Evolutionary conservation across 2,329 filamentous ascomycete species (phyloP), one percentile per base, ranked within the genome.

Genomic region (Aureobasidium sp.): DNA sequence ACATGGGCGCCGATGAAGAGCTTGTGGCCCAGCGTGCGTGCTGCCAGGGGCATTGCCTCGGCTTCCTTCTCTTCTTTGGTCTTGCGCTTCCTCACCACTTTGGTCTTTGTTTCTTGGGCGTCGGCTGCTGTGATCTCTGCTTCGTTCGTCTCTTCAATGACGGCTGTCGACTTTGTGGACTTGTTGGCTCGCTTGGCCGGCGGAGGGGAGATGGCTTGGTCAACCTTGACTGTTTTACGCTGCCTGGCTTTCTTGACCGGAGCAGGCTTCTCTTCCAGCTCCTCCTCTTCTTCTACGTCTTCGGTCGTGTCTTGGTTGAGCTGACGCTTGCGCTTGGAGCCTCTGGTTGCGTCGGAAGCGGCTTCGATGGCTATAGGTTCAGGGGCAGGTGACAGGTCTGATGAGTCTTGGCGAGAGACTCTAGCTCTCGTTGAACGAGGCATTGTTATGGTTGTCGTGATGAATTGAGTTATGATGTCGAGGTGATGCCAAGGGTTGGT

Each of bases 1-100:
- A 97, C 91, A 73, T 99, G 94, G 0, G 94, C 94, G 17, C 94
- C 94, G 61, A 99, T 87, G 70, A 89, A 87, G 82, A 97, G 89
- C 72, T 87, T 87, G 65, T 93, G 79, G 1, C 85, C 84, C 5
- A 81, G 75, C 0, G 91, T 92, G 39, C 94, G 83, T 29, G 80
- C 77, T 22, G 86, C 87, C 1, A 96, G 74, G 0, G 89, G 86
- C 79, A 85, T 84, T 11, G 77, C 76, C 66, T 80, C 80, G 56
- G 78, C 76, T 61, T 79, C 77, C 65, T 84, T 82, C 64, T 84
- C 81, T 67, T 82, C 79, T 66, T 84, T 82, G 42, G 80, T 80
- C 70, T 83, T 85, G 15, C 78, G 74, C 69, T 82, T 83, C 53
- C 73, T 73, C 62, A 72, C 69, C 22, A 63, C 57, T 51, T 67